A percentile compares a stretch with the other conserved stretches of the same genome.
Conservation (phyloP, 163 green algal genomes). For the Volvox carteri region DNA sequence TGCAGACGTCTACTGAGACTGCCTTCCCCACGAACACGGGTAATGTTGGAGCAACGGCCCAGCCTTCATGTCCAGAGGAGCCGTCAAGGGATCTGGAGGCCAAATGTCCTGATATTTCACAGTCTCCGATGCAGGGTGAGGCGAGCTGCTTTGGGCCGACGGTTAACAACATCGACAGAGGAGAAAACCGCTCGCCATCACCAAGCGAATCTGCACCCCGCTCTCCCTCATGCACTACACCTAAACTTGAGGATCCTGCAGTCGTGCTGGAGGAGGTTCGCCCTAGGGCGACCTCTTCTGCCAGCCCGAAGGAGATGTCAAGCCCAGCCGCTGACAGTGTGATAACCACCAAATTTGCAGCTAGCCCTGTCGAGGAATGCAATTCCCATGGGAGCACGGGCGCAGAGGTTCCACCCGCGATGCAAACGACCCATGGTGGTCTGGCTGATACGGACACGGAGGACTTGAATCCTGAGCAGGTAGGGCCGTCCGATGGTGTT, state of each 20-base stretch:
- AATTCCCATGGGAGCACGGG: not conserved
- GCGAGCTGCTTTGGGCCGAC: not conserved
- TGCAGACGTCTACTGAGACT: not conserved
- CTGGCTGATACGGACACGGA: not conserved
- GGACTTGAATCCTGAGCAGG: not conserved
- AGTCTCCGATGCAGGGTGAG: not conserved
- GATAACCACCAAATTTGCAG: not conserved
- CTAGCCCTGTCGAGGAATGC: not conserved
- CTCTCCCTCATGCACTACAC: not conserved
- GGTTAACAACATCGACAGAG: not conserved
- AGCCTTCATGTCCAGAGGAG: not conserved
- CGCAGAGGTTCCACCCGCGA: not conserved
- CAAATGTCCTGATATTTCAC: not conserved
- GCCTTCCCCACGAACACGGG: not conserved
- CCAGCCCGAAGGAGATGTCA: not conserved
- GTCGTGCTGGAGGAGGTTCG: not conserved
- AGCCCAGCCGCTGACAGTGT: not conserved
- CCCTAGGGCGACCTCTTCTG: not conserved
- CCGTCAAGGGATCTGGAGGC: not conserved
- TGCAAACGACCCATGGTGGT: not conserved
- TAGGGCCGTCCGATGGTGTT: too few relatives aligned
- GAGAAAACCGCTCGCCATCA: not conserved
- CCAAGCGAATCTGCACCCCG: not conserved
- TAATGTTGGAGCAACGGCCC: not conserved
- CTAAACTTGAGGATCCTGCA: not conserved